A percentile compares a stretch with the other conserved stretches of the same genome.
Conservation (phyloP, 805 yeast genomes). For the Hemisphaericaspora nanyangensis region DNA sequence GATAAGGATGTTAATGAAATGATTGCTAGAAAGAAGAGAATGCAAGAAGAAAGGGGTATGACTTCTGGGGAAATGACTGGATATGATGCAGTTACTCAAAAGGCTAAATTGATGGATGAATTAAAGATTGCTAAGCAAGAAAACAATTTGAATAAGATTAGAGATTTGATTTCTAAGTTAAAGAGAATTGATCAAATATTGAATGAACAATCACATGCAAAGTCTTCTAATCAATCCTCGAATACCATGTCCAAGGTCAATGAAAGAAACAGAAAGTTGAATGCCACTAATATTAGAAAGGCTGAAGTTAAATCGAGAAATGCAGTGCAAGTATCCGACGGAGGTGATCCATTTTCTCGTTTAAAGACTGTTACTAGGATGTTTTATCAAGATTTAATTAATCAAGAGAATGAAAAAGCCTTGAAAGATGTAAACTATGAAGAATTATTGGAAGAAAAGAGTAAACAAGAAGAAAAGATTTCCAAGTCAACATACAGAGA, state of each 20-base stretch:
- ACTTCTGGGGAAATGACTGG: conserved; percentile 26
- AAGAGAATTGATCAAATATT: conserved; percentile 46
- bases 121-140: conserved; percentile 70
- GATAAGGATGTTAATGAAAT: conserved; percentile 73
- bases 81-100: conserved; percentile 67
- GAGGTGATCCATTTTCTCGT: conserved; percentile 82
- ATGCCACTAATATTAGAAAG: conserved; percentile 68
- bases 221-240: conserved; percentile 19
- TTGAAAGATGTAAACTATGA: conserved; percentile 50
- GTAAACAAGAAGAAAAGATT: conserved; percentile 40
- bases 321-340: conserved; percentile 26
- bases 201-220: conserved; percentile 28
- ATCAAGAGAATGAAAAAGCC: conserved; percentile 57
- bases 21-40: conserved; percentile 66
- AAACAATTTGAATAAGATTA: conserved; percentile 32
- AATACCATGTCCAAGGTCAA: conserved; percentile 65
- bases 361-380: conserved; percentile 83
- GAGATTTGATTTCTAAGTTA: conserved; percentile 30
- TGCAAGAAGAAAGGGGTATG: conserved; percentile 20
- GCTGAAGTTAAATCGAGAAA: conserved; percentile 71
- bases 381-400: conserved; percentile 61
- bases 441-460: conserved; percentile 35
- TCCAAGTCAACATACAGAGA: conserved; percentile 53
- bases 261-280: conserved; percentile 79
- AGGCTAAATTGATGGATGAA: conserved; percentile 68